A percentile compares a stretch with the other conserved stretches of the same genome.
Evolutionary conservation across 2,329 filamentous ascomycete species (phyloP).

Genomic region (Neofusicoccum kwambonambiense): DNA sequence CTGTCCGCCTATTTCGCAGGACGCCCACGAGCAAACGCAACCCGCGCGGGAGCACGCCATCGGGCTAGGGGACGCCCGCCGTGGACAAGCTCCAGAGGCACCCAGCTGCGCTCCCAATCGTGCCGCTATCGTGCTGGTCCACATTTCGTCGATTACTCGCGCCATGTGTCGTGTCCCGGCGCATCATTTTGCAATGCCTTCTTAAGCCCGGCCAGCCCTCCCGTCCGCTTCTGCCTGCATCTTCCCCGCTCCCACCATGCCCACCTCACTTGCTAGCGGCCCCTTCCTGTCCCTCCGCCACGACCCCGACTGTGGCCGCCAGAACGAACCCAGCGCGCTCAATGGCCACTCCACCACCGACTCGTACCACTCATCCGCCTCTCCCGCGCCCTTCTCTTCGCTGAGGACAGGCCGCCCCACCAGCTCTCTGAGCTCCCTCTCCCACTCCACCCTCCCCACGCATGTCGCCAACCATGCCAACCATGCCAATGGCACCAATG

Average conservation of each 20-base stretch:
- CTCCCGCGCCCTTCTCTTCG: slow-evolving; percentile 9
- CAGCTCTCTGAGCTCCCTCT: background rate
- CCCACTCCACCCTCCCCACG: background rate
- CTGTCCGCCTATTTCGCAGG: slow-evolving; percentile 23
- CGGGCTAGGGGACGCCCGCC: background rate
- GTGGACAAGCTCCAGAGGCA: background rate
- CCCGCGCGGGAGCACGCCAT: slow-evolving; percentile 37
- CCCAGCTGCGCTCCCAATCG: background rate
- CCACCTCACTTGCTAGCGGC: slow-evolving; percentile 3
- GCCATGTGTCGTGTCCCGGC: background rate
- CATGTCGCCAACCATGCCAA: background rate
- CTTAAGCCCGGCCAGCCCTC: background rate
- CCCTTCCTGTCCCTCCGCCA: slow-evolving; percentile 13
- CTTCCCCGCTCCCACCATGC: background rate
- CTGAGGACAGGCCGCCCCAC: background rate
- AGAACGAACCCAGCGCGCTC: background rate
- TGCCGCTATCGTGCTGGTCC: background rate
- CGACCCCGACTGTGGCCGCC: background rate
- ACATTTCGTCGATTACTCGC: background rate
- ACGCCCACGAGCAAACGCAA: slow-evolving; percentile 70
- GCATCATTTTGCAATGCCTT: background rate
- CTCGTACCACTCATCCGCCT: background rate
- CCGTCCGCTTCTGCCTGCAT: background rate
- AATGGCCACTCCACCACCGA: background rate
- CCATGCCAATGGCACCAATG: slow-evolving; percentile 6